Evolutionary conservation across 257 asterid species (phyloP).

Genomic region (Cruciata laevipes): DNA sequence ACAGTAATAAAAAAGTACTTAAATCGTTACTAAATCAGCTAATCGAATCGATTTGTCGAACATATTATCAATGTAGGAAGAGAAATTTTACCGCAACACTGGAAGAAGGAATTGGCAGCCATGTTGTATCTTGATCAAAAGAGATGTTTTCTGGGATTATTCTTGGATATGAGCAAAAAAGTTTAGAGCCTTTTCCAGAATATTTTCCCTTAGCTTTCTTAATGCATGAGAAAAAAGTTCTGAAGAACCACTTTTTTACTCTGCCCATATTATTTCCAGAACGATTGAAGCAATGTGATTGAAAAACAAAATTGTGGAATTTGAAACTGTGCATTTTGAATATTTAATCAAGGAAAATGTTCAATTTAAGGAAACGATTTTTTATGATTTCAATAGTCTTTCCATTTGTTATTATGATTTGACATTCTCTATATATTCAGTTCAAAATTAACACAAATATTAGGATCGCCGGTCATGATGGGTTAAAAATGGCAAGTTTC

Average conservation of each 20-base stretch:
- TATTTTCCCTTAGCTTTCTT: neutral
- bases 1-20: no score
- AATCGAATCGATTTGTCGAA: no score
- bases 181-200: neutral
- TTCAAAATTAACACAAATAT: neutral
- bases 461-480: neutral
- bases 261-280: neutral
- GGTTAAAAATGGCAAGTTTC: neutral
- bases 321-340: neutral
- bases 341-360: neutral
- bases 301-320: neutral
- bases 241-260: neutral
- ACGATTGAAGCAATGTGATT: neutral
- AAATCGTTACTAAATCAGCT: no score
- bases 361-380: neutral
- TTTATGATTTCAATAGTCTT: neutral
- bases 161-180: neutral
- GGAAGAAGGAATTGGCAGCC: conserved; percentile 4
- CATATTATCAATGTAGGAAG: neutral
- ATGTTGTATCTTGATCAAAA: neutral
- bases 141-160: neutral
- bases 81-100: neutral
- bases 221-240: neutral
- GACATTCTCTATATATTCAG: neutral
- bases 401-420: neutral